Conservation (phyloP, 2,329 filamentous ascomycete species). For the Phialophora tarda region DNA sequence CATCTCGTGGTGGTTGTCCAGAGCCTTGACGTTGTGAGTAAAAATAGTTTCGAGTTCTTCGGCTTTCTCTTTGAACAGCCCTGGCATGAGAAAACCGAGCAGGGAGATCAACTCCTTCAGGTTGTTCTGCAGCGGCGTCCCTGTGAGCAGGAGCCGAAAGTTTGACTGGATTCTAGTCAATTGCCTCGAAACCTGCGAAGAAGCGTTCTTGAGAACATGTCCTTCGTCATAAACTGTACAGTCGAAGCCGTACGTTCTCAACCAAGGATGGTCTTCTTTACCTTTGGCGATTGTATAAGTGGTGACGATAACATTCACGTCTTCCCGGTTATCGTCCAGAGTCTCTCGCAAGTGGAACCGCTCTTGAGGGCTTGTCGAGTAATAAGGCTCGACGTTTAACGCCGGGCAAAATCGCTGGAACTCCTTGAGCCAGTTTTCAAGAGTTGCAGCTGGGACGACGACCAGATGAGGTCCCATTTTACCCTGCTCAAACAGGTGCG, state of each 20-base stretch:
- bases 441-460: constrained; percentile 88
- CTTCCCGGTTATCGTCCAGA: constrained; percentile 67
- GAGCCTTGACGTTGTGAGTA: constrained; percentile 85
- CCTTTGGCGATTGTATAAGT: constrained; percentile 72
- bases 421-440: constrained; percentile 94
- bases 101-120: constrained; percentile 88
- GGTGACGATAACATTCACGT: constrained; percentile 72
- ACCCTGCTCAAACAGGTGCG: constrained; percentile 75
- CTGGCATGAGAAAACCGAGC: constrained; percentile 90
- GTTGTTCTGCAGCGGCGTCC: constrained; percentile 96
- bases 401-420: constrained; percentile 84
- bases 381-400: constrained; percentile 73
- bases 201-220: constrained; percentile 87
- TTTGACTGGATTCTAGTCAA: constrained; percentile 75
- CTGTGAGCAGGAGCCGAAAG: constrained; percentile 87
- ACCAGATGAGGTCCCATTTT: constrained; percentile 77
- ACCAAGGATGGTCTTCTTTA: constrained; percentile 66
- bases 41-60: constrained; percentile 87
- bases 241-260: constrained; percentile 64
- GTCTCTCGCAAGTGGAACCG: constrained; percentile 70
- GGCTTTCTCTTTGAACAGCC: constrained; percentile 76
- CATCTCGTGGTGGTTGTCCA: constrained; percentile 73
- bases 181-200: constrained; percentile 79
- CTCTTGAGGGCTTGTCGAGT: constrained; percentile 68
- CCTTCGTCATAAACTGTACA: constrained; percentile 88